Conservation (phyloP, 2,329 filamentous ascomycete species). For the Mariannaea elegans region DNA sequence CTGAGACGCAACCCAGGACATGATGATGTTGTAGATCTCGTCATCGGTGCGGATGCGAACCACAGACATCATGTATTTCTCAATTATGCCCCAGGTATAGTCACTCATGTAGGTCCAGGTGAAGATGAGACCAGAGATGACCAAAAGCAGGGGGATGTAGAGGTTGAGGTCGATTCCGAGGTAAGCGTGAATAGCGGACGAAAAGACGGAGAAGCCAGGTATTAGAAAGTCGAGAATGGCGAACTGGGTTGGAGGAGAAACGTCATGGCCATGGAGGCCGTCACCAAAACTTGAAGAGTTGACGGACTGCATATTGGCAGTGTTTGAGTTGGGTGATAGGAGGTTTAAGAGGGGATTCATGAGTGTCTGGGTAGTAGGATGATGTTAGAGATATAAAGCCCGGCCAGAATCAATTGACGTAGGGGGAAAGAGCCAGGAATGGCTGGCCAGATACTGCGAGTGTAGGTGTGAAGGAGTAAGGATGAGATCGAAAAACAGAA, state of each 20-base stretch:
- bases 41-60: constrained; percentile 75
- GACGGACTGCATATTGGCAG: constrained; percentile 35
- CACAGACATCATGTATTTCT: constrained; percentile 68
- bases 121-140: constrained; percentile 58
- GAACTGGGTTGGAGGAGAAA: constrained; percentile 45
- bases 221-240: constrained; percentile 70
- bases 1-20: constrained; percentile 74
- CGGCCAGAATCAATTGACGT: too few species aligned
- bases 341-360: constrained; percentile 25
- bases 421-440: not conserved
- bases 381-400: too few species aligned
- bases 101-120: constrained; percentile 62
- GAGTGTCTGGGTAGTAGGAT: not conserved
- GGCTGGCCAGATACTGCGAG: constrained; percentile 8
- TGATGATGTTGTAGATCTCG: constrained; percentile 77
- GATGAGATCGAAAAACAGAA: not conserved
- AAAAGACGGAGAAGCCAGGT: constrained; percentile 70
- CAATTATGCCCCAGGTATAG: constrained; percentile 58
- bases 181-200: constrained; percentile 62
- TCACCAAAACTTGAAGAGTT: constrained; percentile 30
- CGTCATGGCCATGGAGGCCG: not conserved
- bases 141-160: constrained; percentile 67
- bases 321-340: not conserved
- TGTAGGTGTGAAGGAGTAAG: constrained; percentile 7
- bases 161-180: constrained; percentile 69